Percentiles rank a stretch among this genome's conserved stretches.
Evolutionary conservation across 179 eudicot genomes (phyloP).

Genomic region (Heliamphora ciliata): DNA sequence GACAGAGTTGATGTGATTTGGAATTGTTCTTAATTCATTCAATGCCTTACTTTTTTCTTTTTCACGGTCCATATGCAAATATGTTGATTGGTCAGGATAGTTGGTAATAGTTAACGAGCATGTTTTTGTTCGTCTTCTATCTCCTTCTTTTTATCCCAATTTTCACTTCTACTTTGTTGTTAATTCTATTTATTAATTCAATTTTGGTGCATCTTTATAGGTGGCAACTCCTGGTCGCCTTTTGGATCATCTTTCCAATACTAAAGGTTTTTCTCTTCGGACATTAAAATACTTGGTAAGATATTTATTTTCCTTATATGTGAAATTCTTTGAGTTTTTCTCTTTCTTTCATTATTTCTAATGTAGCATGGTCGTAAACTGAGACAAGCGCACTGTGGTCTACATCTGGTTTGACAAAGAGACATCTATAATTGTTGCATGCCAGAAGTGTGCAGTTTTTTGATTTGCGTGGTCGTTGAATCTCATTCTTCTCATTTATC

Average conservation of each 20-base stretch:
- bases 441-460: neutral
- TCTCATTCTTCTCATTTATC: neutral
- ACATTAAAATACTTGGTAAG: constrained; percentile 83
- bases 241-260: constrained; percentile 82
- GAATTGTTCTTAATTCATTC: too few species aligned
- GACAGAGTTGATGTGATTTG: too few species aligned
- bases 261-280: constrained; percentile 89
- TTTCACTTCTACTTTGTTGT: neutral
- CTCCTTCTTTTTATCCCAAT: neutral
- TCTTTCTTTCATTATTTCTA: neutral
- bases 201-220: constrained; percentile 31
- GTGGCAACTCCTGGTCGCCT: constrained; percentile 98
- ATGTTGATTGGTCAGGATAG: neutral
- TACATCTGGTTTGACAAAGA: neutral
- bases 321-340: neutral
- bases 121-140: neutral
- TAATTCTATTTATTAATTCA: neutral
- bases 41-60: too few species aligned
- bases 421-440: neutral
- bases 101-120: neutral
- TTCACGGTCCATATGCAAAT: neutral
- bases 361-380: neutral
- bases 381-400: neutral
- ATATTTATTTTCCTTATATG: neutral
- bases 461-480: neutral